phyloP scores from a whole-genome alignment of 1,284 basidiomycete species.

The Malassezia dermatis region DNA sequence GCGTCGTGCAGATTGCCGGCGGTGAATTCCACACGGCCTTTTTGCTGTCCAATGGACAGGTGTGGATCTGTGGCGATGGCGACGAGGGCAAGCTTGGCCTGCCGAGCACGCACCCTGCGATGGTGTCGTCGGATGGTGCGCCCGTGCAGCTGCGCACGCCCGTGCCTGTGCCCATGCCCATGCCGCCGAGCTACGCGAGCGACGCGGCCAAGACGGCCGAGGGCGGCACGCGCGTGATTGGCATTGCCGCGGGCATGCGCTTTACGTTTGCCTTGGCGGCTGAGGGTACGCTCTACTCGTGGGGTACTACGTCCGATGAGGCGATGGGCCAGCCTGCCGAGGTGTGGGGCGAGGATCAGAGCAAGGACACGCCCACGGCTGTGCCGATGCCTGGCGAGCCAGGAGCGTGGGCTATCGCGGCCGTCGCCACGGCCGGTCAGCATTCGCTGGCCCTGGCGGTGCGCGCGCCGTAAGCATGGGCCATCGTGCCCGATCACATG shows the following conservation, averaged over 20 bases:
- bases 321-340: slow-evolving; percentile 51
- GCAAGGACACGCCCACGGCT: slow-evolving; percentile 58
- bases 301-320: slow-evolving; percentile 64
- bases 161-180: slow-evolving; percentile 40
- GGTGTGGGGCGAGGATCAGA: slow-evolving; percentile 47
- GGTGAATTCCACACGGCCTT: slow-evolving; percentile 83
- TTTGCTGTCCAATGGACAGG: slow-evolving; percentile 67
- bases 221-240: slow-evolving; percentile 59
- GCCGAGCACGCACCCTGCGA: slow-evolving; percentile 20
- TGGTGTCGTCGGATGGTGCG: slow-evolving; percentile 15
- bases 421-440: slow-evolving; percentile 51
- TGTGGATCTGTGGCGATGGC: slow-evolving; percentile 52
- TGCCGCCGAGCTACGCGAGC: slow-evolving; percentile 48
- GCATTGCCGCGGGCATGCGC: slow-evolving; percentile 66
- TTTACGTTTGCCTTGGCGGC: slow-evolving; percentile 71
- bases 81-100: slow-evolving; percentile 39
- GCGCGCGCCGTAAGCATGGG: slow-evolving; percentile 4
- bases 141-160: slow-evolving; percentile 30
- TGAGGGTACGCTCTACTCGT: slow-evolving; percentile 68
- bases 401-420: slow-evolving; percentile 49
- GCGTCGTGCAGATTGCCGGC: slow-evolving; percentile 55
- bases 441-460: slow-evolving; percentile 50
- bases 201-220: slow-evolving; percentile 34
- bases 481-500: neutral
- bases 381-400: slow-evolving; percentile 52